Percentiles rank a stretch among this genome's conserved stretches.
Conservation (phyloP, 1,284 basidiomycete genomes). For the Pseudozyma thailandica region DNA sequence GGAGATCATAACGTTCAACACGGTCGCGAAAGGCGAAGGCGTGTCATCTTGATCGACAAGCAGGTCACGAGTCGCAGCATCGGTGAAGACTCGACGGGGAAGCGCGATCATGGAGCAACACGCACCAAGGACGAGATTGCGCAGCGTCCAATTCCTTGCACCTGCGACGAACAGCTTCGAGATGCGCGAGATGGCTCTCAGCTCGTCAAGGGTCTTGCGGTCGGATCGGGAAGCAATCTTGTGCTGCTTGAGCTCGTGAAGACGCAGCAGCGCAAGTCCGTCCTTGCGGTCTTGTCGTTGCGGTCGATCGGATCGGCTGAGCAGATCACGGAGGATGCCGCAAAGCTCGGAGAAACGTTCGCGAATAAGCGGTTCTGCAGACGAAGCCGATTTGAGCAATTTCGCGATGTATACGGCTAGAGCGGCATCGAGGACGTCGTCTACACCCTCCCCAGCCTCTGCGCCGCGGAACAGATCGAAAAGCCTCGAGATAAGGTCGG, state of each 20-base stretch:
- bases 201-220: constrained; percentile 31
- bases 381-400: constrained; percentile 20
- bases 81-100: constrained; percentile 31
- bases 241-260: constrained; percentile 36
- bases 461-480: constrained; percentile 36
- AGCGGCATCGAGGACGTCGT: constrained; percentile 42
- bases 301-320: constrained; percentile 8
- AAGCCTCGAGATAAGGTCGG: constrained; percentile 36
- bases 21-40: constrained; percentile 17
- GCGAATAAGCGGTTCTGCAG: constrained; percentile 30
- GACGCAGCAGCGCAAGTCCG: constrained; percentile 31
- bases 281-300: constrained; percentile 26
- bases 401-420: constrained; percentile 39
- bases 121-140: constrained; percentile 37
- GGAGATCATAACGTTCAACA: constrained; percentile 13
- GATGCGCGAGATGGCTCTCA: constrained; percentile 33
- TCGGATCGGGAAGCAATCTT: constrained; percentile 24
- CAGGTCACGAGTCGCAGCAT: constrained; percentile 15
- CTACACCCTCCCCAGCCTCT: constrained; percentile 39
- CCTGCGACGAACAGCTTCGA: constrained; percentile 36
- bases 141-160: constrained; percentile 28
- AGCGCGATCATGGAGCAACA: constrained; percentile 35
- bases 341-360: constrained; percentile 29
- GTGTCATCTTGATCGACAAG: constrained; percentile 14
- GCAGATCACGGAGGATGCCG: constrained; percentile 15